Percentiles rank a stretch among this genome's conserved stretches.
Conservation (phyloP, 345 rosid species). For the Eucalyptus guilfoylei region DNA sequence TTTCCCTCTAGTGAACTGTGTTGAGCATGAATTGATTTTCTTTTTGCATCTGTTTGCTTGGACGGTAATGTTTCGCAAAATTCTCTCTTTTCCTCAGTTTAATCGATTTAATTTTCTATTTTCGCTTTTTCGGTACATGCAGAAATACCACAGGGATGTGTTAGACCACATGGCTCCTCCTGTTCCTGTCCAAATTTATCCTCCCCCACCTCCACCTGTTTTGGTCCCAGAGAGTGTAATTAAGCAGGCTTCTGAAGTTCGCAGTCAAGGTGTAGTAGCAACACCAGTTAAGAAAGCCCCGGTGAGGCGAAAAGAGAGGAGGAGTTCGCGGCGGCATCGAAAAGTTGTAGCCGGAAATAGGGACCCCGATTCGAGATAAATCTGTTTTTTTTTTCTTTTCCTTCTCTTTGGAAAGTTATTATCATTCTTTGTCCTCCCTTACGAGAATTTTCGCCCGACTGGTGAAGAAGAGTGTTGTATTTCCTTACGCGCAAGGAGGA, state of each 20-base stretch:
- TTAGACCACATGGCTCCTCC: constrained; percentile 37
- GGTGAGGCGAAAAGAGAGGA: constrained; percentile 42
- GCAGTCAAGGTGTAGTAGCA: constrained; percentile 4
- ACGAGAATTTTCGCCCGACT: not conserved
- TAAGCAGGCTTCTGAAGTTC: constrained; percentile 13
- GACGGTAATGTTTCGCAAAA: not conserved
- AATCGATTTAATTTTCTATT: not conserved
- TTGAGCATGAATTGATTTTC: not conserved
- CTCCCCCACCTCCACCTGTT: constrained; percentile 30
- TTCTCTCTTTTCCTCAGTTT: not conserved
- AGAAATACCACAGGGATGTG: constrained; percentile 70
- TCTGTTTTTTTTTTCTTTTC: not conserved
- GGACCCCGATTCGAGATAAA: constrained; percentile 8
- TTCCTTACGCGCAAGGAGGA: not conserved
- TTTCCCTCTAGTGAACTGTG: not conserved
- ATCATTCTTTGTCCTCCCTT: not conserved
- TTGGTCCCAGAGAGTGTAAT: constrained; percentile 9
- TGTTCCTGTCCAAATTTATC: constrained; percentile 5
- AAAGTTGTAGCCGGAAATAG: constrained; percentile 24
- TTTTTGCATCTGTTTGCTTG: not conserved
- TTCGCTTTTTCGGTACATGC: not conserved
- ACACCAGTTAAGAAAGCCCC: constrained; percentile 16
- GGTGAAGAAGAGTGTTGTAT: not conserved
- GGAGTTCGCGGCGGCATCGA: constrained; percentile 64
- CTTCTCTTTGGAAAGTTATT: not conserved